phyloP scores from a whole-genome alignment of 306 rosid genomes.

The Oemleria cerasiformis region DNA sequence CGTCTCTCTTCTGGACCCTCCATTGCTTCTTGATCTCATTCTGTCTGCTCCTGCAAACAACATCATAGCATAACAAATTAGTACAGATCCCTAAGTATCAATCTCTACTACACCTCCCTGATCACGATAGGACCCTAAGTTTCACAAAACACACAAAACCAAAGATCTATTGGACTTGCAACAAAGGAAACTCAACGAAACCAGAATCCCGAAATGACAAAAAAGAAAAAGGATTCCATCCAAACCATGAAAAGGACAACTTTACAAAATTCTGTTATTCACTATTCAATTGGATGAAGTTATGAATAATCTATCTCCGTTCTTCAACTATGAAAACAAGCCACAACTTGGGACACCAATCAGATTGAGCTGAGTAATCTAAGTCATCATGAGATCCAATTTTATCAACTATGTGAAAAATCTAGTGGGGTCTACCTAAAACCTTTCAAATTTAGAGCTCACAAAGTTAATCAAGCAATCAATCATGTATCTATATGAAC shows the following conservation, averaged over 20 bases:
- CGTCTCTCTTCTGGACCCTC: constrained; percentile 45
- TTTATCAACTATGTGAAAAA: constrained; percentile 23
- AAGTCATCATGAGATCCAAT: constrained; percentile 37
- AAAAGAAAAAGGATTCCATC: constrained; percentile 4
- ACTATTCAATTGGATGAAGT: constrained; percentile 2
- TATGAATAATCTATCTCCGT: neutral
- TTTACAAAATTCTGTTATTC: constrained; percentile 15
- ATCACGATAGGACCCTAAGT: constrained; percentile 6
- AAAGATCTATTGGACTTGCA: neutral
- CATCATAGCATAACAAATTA: constrained; percentile 23
- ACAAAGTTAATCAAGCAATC: constrained; percentile 9
- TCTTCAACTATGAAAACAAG: constrained; percentile 10
- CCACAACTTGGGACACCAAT: constrained; percentile 16
- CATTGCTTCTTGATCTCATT: constrained; percentile 58
- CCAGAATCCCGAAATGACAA: constrained; percentile 17
- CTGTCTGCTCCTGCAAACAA: constrained; percentile 59
- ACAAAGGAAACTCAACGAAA: constrained; percentile 16
- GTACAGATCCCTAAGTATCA: constrained; percentile 25
- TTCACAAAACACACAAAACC: neutral
- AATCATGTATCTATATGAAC: constrained; percentile 7
- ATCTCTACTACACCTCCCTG: neutral
- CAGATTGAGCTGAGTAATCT: constrained; percentile 25
- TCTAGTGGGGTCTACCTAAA: constrained; percentile 34
- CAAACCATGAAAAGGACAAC: neutral
- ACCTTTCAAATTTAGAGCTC: constrained; percentile 14